Evolutionary conservation across 129 eudicot species (phyloP).

Genomic region (Centrapalus pauciflorus): DNA sequence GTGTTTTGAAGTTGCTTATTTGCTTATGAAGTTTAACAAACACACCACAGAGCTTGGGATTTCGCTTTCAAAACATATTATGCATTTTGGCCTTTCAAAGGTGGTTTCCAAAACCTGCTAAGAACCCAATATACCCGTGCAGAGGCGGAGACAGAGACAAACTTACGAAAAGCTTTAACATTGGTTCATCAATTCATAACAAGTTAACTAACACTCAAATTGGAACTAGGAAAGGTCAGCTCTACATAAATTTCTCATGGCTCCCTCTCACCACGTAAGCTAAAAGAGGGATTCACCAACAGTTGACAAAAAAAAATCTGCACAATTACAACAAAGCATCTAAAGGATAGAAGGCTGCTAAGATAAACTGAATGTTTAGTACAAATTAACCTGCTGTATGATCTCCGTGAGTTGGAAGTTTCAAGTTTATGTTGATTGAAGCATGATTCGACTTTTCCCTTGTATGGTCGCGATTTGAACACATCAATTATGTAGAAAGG

Average conservation of each 20-base stretch:
- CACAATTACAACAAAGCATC: slow-evolving; percentile 28
- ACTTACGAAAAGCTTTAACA: neutral
- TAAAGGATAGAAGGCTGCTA: slow-evolving; percentile 4
- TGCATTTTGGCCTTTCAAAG: too few relatives aligned
- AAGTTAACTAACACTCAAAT: slow-evolving; percentile 12
- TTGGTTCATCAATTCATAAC: slow-evolving; percentile 17
- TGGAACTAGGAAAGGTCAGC: neutral
- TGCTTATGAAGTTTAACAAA: too few relatives aligned
- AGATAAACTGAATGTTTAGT: slow-evolving; percentile 5
- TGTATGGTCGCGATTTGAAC: neutral
- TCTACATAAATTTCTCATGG: slow-evolving; percentile 8
- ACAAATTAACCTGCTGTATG: slow-evolving; percentile 7
- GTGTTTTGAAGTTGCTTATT: too few relatives aligned
- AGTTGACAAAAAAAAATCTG: slow-evolving; percentile 6
- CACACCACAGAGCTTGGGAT: too few relatives aligned
- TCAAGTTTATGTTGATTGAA: neutral
- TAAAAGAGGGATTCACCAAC: slow-evolving; percentile 9
- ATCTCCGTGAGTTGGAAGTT: neutral
- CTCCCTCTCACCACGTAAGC: slow-evolving; percentile 3
- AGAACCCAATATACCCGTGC: too few relatives aligned
- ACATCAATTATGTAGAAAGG: neutral
- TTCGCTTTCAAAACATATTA: too few relatives aligned
- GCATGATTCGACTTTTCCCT: neutral
- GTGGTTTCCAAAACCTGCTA: too few relatives aligned
- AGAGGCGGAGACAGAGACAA: too few relatives aligned